These are phyloP conservation scores for Mycena latifolia DNA, from an alignment of 768 basidiomycete genomes.

Conservation along the genomic window DNA sequence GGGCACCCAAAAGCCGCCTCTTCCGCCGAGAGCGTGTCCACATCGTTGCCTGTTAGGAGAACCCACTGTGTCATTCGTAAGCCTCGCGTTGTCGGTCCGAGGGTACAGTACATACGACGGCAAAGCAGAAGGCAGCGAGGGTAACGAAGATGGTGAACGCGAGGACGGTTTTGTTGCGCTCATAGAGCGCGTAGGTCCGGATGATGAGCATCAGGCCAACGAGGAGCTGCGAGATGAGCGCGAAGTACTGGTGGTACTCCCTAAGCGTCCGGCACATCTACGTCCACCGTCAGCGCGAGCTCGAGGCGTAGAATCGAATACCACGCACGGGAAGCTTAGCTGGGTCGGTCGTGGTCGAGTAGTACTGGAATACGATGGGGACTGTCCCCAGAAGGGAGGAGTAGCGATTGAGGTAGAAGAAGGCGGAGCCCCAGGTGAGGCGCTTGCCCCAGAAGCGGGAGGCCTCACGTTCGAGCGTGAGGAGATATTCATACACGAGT, in stretches of 20 bases:
- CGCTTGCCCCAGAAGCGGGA: slow-evolving; percentile 56
- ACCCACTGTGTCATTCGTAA: slow-evolving; percentile 2
- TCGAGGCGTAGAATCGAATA: neutral
- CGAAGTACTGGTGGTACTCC: slow-evolving; percentile 51
- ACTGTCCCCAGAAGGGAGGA: slow-evolving; percentile 52
- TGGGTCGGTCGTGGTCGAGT: slow-evolving; percentile 45
- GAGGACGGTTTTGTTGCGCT: slow-evolving; percentile 47
- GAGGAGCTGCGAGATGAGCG: slow-evolving; percentile 48
- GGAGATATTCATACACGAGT: slow-evolving; percentile 59
- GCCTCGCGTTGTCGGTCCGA: neutral
- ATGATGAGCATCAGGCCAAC: slow-evolving; percentile 57
- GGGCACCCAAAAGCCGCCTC: slow-evolving; percentile 29
- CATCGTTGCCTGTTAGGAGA: slow-evolving; percentile 1
- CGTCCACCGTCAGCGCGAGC: neutral
- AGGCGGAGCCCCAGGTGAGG: slow-evolving; percentile 46
- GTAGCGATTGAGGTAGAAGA: slow-evolving; percentile 60
- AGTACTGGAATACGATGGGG: slow-evolving; percentile 50
- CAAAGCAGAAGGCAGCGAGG: slow-evolving; percentile 40
- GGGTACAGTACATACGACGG: slow-evolving; percentile 44
- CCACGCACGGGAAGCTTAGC: slow-evolving; percentile 42
- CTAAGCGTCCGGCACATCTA: slow-evolving; percentile 48
- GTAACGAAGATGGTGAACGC: slow-evolving; percentile 43
- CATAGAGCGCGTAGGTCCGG: slow-evolving; percentile 58
- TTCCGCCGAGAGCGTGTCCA: slow-evolving; percentile 5
- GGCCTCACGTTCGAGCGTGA: slow-evolving; percentile 58